Conservation (phyloP, 2,329 filamentous ascomycete species). For the Penicillium vulpinum region DNA sequence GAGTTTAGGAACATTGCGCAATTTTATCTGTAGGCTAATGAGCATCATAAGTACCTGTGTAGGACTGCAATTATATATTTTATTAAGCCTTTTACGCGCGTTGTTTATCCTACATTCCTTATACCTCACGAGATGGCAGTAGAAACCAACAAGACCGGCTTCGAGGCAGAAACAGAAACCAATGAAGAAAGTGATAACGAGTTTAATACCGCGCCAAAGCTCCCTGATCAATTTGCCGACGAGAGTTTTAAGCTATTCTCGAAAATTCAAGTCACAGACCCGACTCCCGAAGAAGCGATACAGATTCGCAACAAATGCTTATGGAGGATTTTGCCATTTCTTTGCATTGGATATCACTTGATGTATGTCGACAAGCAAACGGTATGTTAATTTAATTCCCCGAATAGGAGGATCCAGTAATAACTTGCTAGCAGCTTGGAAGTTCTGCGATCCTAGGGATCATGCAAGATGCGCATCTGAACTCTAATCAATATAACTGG, state of each 20-base stretch:
- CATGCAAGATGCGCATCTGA: constrained; percentile 32
- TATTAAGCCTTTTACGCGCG: background rate
- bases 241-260: constrained; percentile 47
- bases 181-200: constrained; percentile 5
- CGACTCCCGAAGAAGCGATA: constrained; percentile 29
- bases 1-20: constrained; percentile 14
- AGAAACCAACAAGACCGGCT: background rate
- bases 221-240: constrained; percentile 42
- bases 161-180: background rate
- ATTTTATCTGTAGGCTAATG: background rate
- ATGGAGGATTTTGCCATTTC: constrained; percentile 41
- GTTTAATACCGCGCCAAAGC: constrained; percentile 23
- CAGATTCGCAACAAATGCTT: constrained; percentile 36
- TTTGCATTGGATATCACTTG: constrained; percentile 43
- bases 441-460: constrained; percentile 34
- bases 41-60: background rate
- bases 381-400: constrained; percentile 16
- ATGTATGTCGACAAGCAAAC: constrained; percentile 46
- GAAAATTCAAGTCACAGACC: constrained; percentile 40
- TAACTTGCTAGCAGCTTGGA: constrained; percentile 14
- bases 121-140: background rate
- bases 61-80: background rate
- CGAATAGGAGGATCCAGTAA: background rate
- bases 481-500: constrained; percentile 40
- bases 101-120: background rate